Percentiles rank a stretch among this genome's conserved stretches.
These are phyloP conservation scores for Schwanniomyces vanrijiae DNA, from an alignment of 805 yeast species.

Conservation along the genomic window DNA sequence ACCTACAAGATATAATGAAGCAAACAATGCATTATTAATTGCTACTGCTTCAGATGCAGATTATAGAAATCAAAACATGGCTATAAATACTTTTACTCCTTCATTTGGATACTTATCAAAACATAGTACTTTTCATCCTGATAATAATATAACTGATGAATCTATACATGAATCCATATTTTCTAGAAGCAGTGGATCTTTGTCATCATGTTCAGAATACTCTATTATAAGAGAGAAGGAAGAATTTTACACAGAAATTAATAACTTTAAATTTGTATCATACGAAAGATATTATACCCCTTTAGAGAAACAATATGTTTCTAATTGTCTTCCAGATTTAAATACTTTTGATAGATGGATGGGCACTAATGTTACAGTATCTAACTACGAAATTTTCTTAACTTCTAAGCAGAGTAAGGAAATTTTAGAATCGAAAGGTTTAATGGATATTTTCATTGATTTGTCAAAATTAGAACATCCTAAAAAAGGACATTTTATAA, in stretches of 20 bases:
- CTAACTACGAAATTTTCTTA: slow-evolving; percentile 14
- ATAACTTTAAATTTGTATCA: slow-evolving; percentile 10
- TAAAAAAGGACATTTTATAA: neutral
- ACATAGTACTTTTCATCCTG: neutral
- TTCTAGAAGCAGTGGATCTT: slow-evolving; percentile 1
- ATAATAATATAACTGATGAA: neutral
- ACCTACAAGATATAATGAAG: slow-evolving; percentile 17
- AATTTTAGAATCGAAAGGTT: neutral
- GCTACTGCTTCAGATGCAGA: slow-evolving; percentile 22
- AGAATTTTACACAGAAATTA: slow-evolving; percentile 6
- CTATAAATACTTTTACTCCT: neutral
- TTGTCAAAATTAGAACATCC: neutral
- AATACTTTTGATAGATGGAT: slow-evolving; percentile 41
- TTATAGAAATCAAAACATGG: neutral
- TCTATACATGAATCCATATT: slow-evolving; percentile 1
- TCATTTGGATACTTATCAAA: neutral
- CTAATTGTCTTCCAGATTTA: slow-evolving; percentile 36
- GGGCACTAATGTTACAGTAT: slow-evolving; percentile 17
- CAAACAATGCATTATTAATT: slow-evolving; percentile 23
- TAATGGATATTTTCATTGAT: slow-evolving; percentile 5
- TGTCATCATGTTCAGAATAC: neutral
- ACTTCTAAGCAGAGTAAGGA: slow-evolving; percentile 2
- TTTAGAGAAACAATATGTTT: slow-evolving; percentile 36
- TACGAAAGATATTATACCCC: slow-evolving; percentile 17
- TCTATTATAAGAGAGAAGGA: neutral